Base-by-base conservation (phyloP, 495 filamentous ascomycete species). In the Penicillium crystallinum region DNA sequence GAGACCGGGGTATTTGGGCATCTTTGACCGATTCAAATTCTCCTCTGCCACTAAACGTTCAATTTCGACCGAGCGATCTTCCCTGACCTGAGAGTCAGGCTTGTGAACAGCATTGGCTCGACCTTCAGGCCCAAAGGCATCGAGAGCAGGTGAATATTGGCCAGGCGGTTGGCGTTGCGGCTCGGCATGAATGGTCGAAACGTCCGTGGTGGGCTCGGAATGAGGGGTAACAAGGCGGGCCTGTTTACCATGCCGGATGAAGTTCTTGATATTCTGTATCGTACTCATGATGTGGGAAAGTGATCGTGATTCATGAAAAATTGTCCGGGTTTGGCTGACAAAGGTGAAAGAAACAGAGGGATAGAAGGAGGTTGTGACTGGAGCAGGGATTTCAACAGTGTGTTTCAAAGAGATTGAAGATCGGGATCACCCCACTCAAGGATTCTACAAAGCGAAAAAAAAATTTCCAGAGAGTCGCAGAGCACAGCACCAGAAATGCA, bases 211-310 rank as follows among this genome's bases (percentile, higher is more conserved):
- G 25, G 86, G 78, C 50, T 88, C 82, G 49, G 77, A 78, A 55
- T 80, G 79, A 34, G 78, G 72, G 27, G 86, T 81, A 54, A 79
- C 80, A 45, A 78, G 77, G 48, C 90, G 87, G 53, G 90, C 92
- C 76, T 96, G 90, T 75, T 97, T 97, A 80, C 91, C 92, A 76
- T 97, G 93, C 52, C 93, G 89, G 73, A 98, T 95, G 71, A 98
- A 92, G 72, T 97, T 98, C 74, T 98, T 96, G 50, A 98, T 74
- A 59, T 85, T 89, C 76, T 90, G 86, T 75, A 92, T 90, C 46
- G 88, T 89, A 63, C 85, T 87, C 86, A 89, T 89, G 21, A 42
- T 50, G 27, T 21, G 7, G 14, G 14, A 33, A 10, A 33, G 18
- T 27, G 15, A 37, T 38, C 34, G 33, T 38, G 22, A 37, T 35